phyloP scores from a whole-genome alignment of 2,329 filamentous ascomycete genomes.

The Chaetomium sp. region DNA sequence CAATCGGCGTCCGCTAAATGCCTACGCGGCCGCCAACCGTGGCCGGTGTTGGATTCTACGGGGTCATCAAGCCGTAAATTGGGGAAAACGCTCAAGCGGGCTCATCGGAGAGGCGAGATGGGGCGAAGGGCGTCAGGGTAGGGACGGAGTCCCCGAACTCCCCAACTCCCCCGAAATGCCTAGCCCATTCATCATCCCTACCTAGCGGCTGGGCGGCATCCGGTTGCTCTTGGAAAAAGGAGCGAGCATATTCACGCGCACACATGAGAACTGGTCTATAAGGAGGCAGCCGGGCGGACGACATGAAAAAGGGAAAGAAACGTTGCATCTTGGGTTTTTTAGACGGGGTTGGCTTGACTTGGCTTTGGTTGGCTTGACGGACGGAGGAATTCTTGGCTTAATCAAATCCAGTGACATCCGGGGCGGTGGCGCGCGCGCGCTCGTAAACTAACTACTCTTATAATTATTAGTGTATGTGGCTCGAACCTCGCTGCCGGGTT shows the following conservation, averaged over 20 bases:
- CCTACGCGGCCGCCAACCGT: not conserved
- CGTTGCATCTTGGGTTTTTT: conserved; percentile 35
- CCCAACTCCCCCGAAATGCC: not conserved
- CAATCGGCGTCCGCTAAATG: conserved; percentile 57
- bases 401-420: conserved; percentile 19
- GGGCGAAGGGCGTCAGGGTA: not conserved
- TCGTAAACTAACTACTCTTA: conserved; percentile 21
- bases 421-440: conserved; percentile 9
- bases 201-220: not conserved
- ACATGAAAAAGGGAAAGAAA: conserved; percentile 27
- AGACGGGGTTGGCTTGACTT: conserved; percentile 16
- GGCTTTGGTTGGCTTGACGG: conserved; percentile 6
- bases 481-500: not conserved
- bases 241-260: conserved; percentile 19
- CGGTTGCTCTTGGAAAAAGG: conserved; percentile 26
- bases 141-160: not conserved
- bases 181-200: not conserved
- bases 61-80: not conserved
- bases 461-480: conserved; percentile 26
- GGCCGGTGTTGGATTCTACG: not conserved
- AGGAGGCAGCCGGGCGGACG: conserved; percentile 14
- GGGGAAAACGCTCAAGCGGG: not conserved
- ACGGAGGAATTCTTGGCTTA: conserved; percentile 31
- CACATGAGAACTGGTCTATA: conserved; percentile 12
- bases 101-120: not conserved